Base-by-base conservation (phyloP, 139 green algal genomes). In the Zygnema circumcarinatum region DNA sequence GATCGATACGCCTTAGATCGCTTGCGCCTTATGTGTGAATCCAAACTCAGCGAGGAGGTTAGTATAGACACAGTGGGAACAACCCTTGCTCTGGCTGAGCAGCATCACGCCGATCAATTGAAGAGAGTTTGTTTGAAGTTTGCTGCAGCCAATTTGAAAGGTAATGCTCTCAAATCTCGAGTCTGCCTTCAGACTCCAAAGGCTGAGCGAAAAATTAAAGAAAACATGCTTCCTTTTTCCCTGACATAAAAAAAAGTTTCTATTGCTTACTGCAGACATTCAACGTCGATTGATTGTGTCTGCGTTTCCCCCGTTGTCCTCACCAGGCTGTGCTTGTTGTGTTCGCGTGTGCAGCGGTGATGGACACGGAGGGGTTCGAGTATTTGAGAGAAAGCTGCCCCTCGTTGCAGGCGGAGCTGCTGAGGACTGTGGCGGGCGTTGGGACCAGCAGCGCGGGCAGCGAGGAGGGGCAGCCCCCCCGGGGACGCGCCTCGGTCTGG, bases 51-150 rank as follows among this genome's bases (percentile, higher is more conserved):
- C 90, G 96, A 98, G 85, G 96, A 90, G 3, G 93, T 99, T 47
- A 94, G 97, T 72, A 91, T 96, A 47, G 95, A 98, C 35, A 97
- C 94, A 0, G 97, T 96, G 68, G 97, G 95, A 25, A 98, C 95
- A 22, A 99, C 97, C 29, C 92, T 99, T 83, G 93, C 96, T 68
- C 93, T 99, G 74, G 97, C 97, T n/a, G 97, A 99, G 92, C 94
- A 98, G 90, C 98, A 98, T 90, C 94, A 98, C 87, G 96, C 96
- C 38, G 73, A 81, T n/a, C 94, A 97, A 84, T 91, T 97, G 31
- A 97, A 96, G 90, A 94, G 93, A 33, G 95, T 98, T 53, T 98
- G 96, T 92, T 90, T 99, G 52, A 94, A 98, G 73, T 99, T 96
- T 93, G 94, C 97, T 33, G 94, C 93, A 84, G 88, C 92, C 21